Conservation (phyloP, 2,329 filamentous ascomycete genomes). For the Didymella sp. region DNA sequence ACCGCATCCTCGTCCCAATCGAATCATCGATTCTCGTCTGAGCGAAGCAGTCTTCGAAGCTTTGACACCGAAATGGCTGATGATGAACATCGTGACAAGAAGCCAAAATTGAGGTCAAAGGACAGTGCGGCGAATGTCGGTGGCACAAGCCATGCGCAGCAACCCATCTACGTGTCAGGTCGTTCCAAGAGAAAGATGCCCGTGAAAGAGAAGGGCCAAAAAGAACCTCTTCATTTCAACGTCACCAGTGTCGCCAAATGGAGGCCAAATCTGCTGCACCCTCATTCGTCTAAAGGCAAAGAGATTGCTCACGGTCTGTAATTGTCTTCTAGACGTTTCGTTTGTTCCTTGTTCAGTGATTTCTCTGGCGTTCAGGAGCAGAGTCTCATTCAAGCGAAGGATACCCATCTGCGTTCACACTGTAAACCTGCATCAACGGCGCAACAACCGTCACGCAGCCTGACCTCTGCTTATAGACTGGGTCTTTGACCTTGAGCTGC, state of each 20-base stretch:
- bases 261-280: conserved; percentile 42
- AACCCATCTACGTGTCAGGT: conserved; percentile 50
- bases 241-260: conserved; percentile 48
- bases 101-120: conserved; percentile 49
- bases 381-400: conserved; percentile 29
- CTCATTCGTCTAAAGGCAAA: conserved; percentile 48
- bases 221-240: conserved; percentile 50
- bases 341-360: neutral
- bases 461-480: conserved; percentile 2
- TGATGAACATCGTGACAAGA: conserved; percentile 52
- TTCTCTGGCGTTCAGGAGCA: conserved; percentile 29
- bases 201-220: conserved; percentile 47
- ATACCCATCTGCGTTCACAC: conserved; percentile 37
- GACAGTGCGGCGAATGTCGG: conserved; percentile 45
- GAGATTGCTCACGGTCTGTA: conserved; percentile 36
- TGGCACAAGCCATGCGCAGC: conserved; percentile 30
- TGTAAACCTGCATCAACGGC: conserved; percentile 10
- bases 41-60: conserved; percentile 48
- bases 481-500: neutral
- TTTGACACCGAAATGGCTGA: conserved; percentile 48
- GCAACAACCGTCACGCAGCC: neutral
- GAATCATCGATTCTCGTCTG: conserved; percentile 39
- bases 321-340: neutral
- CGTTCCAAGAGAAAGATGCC: conserved; percentile 53
- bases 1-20: conserved; percentile 26